Evolutionary conservation across 768 basidiomycete genomes (phyloP), one percentile per base, ranked within the genome.

Genomic region (Brasilioporus rufonigricans): DNA sequence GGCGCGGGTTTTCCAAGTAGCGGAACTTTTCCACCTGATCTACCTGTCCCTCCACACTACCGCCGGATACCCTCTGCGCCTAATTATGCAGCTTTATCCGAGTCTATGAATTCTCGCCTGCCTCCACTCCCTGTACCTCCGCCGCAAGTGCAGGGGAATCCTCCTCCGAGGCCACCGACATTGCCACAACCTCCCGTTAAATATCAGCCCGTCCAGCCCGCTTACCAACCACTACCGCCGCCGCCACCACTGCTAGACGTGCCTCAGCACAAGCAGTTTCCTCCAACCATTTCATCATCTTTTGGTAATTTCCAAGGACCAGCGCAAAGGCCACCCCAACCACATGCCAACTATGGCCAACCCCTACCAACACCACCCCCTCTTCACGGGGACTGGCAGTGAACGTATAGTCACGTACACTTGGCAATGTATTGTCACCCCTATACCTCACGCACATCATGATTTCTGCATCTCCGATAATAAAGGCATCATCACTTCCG

Each of bases 181-280:
- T 71, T 86, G 21, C 83, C 82, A 48, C 77, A 77, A 31, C 80
- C 77, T 24, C 82, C 78, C 13, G 59, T 73, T 23, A 71, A 70
- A 50, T 77, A 78, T 51, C 74, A 75, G 45, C 71, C 75, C 48
- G 53, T 72, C n/a, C 78, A 80, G 23, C 70, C 74, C 19, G 66
- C 71, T 19, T 73, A 67, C 54, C 74, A 64, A 52, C 67, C 71
- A 16, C 60, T 70, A 27, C 74, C 74, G 12, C 67, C 70, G 1
- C 72, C 68, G 0, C 73, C 75, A 19, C 60, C 71, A 33, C 62
- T 68, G 19, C 68, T 68, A 29, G 62, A 71, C 35, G 62, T 65
- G 24, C 60, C 70, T 48, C 69, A 69, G 27, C 67, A 62, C 27
- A 44, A 44, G 16, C 67, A 68, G 38, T 62, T 70, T 46, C 53